Evolutionary conservation across 1,284 basidiomycete genomes (phyloP).

Genomic region (Neonothopanus nambi): DNA sequence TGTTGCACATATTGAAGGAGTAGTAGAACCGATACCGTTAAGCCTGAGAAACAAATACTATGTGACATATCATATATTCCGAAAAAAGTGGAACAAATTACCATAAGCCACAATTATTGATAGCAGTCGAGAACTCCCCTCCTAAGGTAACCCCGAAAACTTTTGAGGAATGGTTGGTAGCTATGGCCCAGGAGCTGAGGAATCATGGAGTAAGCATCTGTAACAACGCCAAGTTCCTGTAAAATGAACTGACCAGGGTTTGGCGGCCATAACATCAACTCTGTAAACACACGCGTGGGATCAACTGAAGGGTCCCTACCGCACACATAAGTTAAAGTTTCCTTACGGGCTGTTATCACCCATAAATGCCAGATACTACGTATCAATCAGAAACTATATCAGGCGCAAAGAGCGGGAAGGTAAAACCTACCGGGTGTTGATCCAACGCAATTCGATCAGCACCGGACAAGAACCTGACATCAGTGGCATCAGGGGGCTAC

Average conservation of each 20-base stretch:
- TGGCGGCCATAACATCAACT: slow-evolving; percentile 34
- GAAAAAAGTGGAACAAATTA: slow-evolving; percentile 11
- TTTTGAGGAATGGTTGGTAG: slow-evolving; percentile 51
- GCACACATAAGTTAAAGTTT: background rate
- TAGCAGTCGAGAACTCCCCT: slow-evolving; percentile 65
- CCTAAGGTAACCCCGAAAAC: slow-evolving; percentile 68
- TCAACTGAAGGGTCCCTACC: slow-evolving; percentile 20
- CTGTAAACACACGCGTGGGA: slow-evolving; percentile 21
- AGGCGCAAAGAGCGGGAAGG: slow-evolving; percentile 29
- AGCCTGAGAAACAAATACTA: slow-evolving; percentile 37
- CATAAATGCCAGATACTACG: slow-evolving; percentile 40
- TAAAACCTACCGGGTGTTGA: slow-evolving; percentile 53
- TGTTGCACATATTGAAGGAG: slow-evolving; percentile 51
- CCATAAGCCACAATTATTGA: slow-evolving; percentile 69
- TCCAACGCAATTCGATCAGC: slow-evolving; percentile 76
- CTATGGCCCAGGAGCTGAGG: slow-evolving; percentile 40
- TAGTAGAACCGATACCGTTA: slow-evolving; percentile 61
- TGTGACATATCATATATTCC: background rate
- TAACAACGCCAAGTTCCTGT: slow-evolving; percentile 9
- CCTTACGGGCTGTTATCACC: slow-evolving; percentile 2
- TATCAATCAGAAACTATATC: slow-evolving; percentile 31
- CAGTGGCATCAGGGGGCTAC: background rate
- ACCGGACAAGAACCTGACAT: slow-evolving; percentile 31
- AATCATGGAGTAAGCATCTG: background rate
- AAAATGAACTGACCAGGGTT: slow-evolving; percentile 47